Conservation (phyloP, 1,139 yeast species). For the Kodamaea sp. region DNA sequence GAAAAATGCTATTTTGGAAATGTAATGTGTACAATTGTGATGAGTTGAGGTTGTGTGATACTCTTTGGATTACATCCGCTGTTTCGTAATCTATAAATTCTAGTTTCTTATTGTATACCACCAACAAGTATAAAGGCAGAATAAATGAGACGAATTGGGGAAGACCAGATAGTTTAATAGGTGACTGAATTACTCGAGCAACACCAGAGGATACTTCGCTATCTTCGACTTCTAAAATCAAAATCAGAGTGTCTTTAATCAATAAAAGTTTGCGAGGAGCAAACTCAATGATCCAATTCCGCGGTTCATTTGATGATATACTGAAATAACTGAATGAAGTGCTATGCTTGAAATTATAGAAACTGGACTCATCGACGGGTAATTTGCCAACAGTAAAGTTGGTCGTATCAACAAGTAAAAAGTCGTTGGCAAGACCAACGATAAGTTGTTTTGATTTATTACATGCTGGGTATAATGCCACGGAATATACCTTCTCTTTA, state of each 20-base stretch:
- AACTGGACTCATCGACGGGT: conserved; percentile 13
- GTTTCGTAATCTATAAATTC: conserved; percentile 44
- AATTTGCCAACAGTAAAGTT: conserved; percentile 17
- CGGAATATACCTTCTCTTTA: conserved; percentile 29
- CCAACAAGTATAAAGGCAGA: conserved; percentile 46
- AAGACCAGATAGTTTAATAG: conserved; percentile 24
- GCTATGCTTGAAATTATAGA: conserved; percentile 15
- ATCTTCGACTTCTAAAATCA: conserved; percentile 14
- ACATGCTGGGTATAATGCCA: conserved; percentile 12
- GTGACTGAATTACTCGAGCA: conserved; percentile 17
- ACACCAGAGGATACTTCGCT: background rate
- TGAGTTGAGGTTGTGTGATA: conserved; percentile 30
- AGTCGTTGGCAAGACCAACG: conserved; percentile 27
- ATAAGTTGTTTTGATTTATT: conserved; percentile 16
- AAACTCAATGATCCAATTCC: conserved; percentile 20
- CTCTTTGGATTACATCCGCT: conserved; percentile 44
- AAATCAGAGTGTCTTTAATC: conserved; percentile 19
- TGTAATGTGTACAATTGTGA: conserved; percentile 18
- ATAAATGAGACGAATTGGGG: conserved; percentile 34
- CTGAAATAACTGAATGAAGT: conserved; percentile 25
- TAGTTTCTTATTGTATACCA: conserved; percentile 35
- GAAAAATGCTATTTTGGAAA: conserved; percentile 14
- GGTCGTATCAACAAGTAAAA: conserved; percentile 25
- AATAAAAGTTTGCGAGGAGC: conserved; percentile 18
- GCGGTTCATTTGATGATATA: conserved; percentile 18